These are phyloP conservation scores for Mangifera indica DNA, from an alignment of 345 rosid genomes.

Conservation along the genomic window DNA sequence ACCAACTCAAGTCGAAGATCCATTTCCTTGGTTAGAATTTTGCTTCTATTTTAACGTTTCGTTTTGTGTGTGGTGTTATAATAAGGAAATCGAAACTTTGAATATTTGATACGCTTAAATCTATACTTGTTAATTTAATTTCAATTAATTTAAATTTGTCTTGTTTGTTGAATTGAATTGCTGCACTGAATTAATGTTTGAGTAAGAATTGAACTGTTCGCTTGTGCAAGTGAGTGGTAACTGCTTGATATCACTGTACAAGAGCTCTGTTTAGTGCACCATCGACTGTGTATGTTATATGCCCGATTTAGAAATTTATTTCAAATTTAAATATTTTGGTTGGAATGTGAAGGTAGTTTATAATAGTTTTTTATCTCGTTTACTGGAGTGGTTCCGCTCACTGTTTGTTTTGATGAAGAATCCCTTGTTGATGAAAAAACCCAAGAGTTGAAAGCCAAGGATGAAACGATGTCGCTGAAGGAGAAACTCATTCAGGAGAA, in stretches of 20 bases:
- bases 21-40: slow-evolving; percentile 54
- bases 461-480: slow-evolving; percentile 47
- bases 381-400: background rate
- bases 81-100: background rate
- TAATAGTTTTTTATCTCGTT: background rate
- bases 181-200: background rate
- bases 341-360: background rate
- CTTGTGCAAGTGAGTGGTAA: no score
- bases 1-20: slow-evolving; percentile 69
- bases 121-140: background rate
- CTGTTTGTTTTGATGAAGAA: slow-evolving; percentile 37
- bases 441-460: slow-evolving; percentile 56
- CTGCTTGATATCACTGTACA: no score
- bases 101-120: background rate
- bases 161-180: background rate
- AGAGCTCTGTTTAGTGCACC: no score
- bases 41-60: background rate
- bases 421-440: slow-evolving; percentile 59
- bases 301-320: background rate
- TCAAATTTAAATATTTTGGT: no score
- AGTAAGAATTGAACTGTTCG: no score
- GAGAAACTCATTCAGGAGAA: slow-evolving; percentile 61
- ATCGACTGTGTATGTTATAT: no score
- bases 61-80: background rate
- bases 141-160: background rate